A percentile compares a stretch with the other conserved stretches of the same genome.
Evolutionary conservation across 306 rosid species (phyloP).

Genomic region (Rosa persica): DNA sequence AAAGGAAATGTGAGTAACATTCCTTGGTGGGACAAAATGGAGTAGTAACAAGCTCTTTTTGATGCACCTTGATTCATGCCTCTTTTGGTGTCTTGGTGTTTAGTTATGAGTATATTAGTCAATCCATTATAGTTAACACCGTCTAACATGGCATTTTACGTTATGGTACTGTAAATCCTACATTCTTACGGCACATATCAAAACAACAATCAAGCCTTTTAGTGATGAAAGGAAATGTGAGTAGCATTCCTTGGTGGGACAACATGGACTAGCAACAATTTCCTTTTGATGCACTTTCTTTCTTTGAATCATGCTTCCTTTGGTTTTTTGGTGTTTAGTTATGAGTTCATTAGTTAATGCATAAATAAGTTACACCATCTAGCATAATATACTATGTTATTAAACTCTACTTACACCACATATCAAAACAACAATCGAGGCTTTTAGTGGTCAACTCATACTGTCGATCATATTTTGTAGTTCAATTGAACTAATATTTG

Average conservation of each 20-base stretch:
- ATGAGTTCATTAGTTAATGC: neutral
- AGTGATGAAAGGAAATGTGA: neutral
- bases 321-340: neutral
- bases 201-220: neutral
- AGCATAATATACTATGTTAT: neutral
- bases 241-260: neutral
- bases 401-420: neutral
- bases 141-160: neutral
- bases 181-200: neutral
- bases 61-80: slow-evolving; percentile 6
- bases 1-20: neutral
- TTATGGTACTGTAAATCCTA: neutral
- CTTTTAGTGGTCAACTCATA: neutral
- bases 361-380: neutral
- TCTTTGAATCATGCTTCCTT: neutral
- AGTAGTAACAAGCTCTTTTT: neutral
- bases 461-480: neutral
- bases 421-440: neutral
- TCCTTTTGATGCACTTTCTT: neutral
- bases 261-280: neutral
- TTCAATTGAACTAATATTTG: neutral
- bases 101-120: neutral
- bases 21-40: slow-evolving; percentile 2
- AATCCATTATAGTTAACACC: neutral
- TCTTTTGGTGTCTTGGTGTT: slow-evolving; percentile 4